A percentile compares a stretch with the other conserved stretches of the same genome.
Evolutionary conservation across 2,329 filamentous ascomycete genomes (phyloP).

Genomic region (Hypoxylon sp.): DNA sequence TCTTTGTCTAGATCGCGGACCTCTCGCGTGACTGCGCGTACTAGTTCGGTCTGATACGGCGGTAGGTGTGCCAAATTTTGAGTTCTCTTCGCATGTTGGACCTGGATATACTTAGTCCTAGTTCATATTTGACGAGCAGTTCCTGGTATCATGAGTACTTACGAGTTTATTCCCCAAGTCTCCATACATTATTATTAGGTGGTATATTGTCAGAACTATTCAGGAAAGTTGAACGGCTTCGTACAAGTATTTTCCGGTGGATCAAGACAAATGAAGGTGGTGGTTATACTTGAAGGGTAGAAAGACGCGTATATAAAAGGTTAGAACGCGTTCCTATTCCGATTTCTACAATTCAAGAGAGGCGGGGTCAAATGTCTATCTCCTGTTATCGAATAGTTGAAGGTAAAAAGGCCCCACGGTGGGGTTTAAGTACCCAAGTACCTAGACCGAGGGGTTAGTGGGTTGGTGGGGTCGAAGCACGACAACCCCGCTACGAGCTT

Average conservation of each 20-base stretch:
- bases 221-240: not conserved
- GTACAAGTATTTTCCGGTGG: not conserved
- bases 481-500: constrained; percentile 41
- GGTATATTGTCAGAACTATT: not conserved
- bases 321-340: constrained; percentile 30
- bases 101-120: constrained; percentile 65
- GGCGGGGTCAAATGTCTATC: constrained; percentile 27
- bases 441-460: constrained; percentile 27
- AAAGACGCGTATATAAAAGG: constrained; percentile 36
- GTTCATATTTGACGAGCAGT: constrained; percentile 6
- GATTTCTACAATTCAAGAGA: constrained; percentile 9
- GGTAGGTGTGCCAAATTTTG: constrained; percentile 89
- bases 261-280: not conserved
- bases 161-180: constrained; percentile 90
- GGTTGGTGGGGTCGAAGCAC: constrained; percentile 32
- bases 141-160: constrained; percentile 48
- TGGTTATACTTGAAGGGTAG: not conserved
- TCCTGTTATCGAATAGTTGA: too few species aligned
- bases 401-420: constrained; percentile 4
- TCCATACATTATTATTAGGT: constrained; percentile 77
- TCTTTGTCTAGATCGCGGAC: constrained; percentile 94
- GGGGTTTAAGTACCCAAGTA: constrained; percentile 27
- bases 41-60: constrained; percentile 91
- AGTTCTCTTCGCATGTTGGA: constrained; percentile 95
- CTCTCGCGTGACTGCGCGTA: constrained; percentile 89